Evolutionary conservation across 345 rosid species (phyloP).

Genomic region (Euphorbia tirucalli): DNA sequence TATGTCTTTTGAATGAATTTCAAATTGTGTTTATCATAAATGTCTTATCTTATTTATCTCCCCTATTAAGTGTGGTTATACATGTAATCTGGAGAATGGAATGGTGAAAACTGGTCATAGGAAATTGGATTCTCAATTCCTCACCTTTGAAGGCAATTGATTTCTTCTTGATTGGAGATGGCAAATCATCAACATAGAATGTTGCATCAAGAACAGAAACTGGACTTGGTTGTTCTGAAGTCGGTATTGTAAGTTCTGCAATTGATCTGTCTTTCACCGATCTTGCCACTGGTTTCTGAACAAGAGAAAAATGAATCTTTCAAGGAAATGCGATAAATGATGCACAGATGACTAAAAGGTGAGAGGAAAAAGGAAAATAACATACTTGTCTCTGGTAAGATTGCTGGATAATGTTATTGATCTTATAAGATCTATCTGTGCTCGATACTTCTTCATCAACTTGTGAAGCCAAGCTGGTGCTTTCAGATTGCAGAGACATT

Average conservation of each 20-base stretch:
- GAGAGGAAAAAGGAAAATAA: constrained; percentile 16
- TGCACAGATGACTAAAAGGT: constrained; percentile 19
- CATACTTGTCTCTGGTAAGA: constrained; percentile 41
- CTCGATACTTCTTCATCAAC: constrained; percentile 67
- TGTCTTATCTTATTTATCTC: not conserved
- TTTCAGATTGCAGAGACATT: constrained; percentile 49
- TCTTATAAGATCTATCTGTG: constrained; percentile 43
- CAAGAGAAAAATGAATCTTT: constrained; percentile 26
- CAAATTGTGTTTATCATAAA: not conserved
- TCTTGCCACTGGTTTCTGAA: constrained; percentile 52
- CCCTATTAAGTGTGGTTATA: not conserved
- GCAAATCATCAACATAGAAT: constrained; percentile 67
- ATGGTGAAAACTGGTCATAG: not conserved
- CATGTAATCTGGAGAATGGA: constrained; percentile 4
- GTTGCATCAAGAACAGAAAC: constrained; percentile 88
- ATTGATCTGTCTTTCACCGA: constrained; percentile 27
- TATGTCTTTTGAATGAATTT: too few relatives aligned
- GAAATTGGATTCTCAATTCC: constrained; percentile 30
- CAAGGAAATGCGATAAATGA: constrained; percentile 13
- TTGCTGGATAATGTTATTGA: constrained; percentile 30
- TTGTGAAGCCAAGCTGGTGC: constrained; percentile 53
- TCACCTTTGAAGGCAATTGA: constrained; percentile 65
- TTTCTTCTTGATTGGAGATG: constrained; percentile 79
- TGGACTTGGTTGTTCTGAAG: constrained; percentile 88
- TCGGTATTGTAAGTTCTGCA: constrained; percentile 36